Conservation (phyloP, 306 rosid species). For the Glycyrrhiza uralensis region DNA sequence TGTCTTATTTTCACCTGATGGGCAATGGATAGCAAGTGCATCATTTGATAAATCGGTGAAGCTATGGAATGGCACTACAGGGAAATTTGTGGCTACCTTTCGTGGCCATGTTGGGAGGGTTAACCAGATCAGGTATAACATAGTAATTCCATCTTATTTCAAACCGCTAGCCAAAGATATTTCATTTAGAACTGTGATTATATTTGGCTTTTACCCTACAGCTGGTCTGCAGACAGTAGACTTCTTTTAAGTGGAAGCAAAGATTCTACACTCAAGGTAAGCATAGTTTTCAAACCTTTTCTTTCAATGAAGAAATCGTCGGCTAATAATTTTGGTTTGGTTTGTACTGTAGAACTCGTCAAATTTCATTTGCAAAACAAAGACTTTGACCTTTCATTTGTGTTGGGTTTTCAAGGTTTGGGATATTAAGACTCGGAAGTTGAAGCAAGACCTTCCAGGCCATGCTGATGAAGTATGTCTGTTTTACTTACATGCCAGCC, state of each 20-base stretch:
- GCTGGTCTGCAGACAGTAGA: slow-evolving; percentile 96
- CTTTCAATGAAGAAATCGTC: neutral
- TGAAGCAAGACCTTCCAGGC: slow-evolving; percentile 96
- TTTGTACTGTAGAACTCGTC: neutral
- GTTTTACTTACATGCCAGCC: slow-evolving; percentile 54
- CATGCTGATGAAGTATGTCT: slow-evolving; percentile 82
- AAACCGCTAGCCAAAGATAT: neutral
- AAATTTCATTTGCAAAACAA: neutral
- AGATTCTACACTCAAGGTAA: slow-evolving; percentile 87
- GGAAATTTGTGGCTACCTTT: slow-evolving; percentile 70
- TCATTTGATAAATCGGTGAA: slow-evolving; percentile 89
- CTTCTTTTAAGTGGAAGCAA: slow-evolving; percentile 82
- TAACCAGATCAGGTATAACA: slow-evolving; percentile 71
- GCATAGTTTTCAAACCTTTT: neutral
- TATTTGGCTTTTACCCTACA: slow-evolving; percentile 31
- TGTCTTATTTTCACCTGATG: slow-evolving; percentile 89
- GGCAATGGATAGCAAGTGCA: slow-evolving; percentile 93
- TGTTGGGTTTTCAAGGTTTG: slow-evolving; percentile 54
- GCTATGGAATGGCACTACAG: slow-evolving; percentile 76
- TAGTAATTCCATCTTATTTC: neutral
- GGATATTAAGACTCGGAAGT: slow-evolving; percentile 68
- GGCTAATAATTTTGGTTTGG: neutral
- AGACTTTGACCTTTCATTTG: neutral
- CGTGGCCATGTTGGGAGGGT: slow-evolving; percentile 86
- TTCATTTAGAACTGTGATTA: slow-evolving; percentile 18